Conservation (phyloP, 2,329 filamentous ascomycete species). For the Colletotrichum camelliae region DNA sequence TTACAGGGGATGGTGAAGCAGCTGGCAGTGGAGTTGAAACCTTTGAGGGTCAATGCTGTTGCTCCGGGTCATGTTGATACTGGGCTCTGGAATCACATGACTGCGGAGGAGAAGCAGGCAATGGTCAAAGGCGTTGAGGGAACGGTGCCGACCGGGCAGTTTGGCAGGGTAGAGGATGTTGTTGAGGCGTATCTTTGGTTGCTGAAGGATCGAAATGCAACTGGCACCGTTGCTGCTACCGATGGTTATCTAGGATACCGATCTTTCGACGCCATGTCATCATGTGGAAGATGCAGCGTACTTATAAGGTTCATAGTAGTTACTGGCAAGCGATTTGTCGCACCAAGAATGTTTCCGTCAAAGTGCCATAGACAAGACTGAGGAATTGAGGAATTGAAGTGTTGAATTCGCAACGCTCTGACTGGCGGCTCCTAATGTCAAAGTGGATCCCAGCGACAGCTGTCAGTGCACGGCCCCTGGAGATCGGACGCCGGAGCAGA, state of each 20-base stretch:
- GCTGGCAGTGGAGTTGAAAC: constrained; percentile 32
- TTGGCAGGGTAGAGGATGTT: neutral
- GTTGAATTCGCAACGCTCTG: neutral
- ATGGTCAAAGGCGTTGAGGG: neutral
- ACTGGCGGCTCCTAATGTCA: neutral
- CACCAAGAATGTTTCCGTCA: neutral
- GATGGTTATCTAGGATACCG: neutral
- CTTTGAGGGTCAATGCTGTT: constrained; percentile 33
- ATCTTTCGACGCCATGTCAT: neutral
- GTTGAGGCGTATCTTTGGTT: constrained; percentile 4
- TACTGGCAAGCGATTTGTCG: neutral
- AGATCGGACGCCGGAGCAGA: neutral
- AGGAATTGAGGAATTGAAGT: neutral
- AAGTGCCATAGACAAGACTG: neutral
- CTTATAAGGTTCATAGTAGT: fast-evolving
- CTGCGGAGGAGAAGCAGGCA: neutral
- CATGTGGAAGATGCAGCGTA: neutral
- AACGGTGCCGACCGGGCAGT: neutral
- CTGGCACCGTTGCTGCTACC: neutral
- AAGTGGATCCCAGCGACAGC: neutral
- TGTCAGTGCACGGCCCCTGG: neutral
- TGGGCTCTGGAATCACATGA: constrained; percentile 26
- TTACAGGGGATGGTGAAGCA: constrained; percentile 29
- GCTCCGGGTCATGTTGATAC: constrained; percentile 35
- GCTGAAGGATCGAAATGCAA: constrained; percentile 6